Conservation (phyloP, 225 moss, liverwort and hornwort genomes). For the Lunularia cruciata region DNA sequence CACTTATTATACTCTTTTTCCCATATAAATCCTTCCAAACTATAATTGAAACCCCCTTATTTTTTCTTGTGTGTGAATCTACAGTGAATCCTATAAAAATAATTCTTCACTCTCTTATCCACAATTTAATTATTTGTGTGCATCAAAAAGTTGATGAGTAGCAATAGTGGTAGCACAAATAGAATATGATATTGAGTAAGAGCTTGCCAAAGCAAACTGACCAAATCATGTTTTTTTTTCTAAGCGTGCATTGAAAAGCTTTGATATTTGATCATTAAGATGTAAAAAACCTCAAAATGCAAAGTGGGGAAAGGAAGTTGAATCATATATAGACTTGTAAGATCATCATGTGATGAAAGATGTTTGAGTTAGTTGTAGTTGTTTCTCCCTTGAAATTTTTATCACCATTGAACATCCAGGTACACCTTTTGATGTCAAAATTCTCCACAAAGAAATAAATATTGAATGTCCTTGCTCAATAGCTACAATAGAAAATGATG, state of each 20-base stretch:
- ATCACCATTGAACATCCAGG: constrained; percentile 1
- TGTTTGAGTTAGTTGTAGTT: background rate
- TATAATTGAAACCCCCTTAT: too few relatives aligned
- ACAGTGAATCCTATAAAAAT: too few relatives aligned
- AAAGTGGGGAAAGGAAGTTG: background rate
- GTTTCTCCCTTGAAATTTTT: background rate
- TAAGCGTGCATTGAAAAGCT: too few relatives aligned
- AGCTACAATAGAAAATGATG: background rate
- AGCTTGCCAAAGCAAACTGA: background rate
- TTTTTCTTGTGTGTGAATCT: too few relatives aligned
- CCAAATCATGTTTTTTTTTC: background rate
- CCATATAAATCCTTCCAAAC: too few relatives aligned
- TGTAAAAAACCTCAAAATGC: too few relatives aligned
- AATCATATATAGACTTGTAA: constrained; percentile 3
- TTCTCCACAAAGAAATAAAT: background rate
- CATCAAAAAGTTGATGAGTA: background rate
- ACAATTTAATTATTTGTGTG: background rate
- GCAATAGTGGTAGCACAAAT: background rate
- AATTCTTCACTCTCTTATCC: too few relatives aligned
- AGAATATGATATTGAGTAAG: background rate
- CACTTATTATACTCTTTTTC: too few relatives aligned
- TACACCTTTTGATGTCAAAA: constrained; percentile 1
- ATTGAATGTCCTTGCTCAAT: background rate
- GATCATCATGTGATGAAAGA: background rate
- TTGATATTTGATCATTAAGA: too few relatives aligned